Evolutionary conservation across 176 grass and related monocot species (phyloP), one percentile per base, ranked within the genome.

Genomic region (Bolboschoenus planiculmis): DNA sequence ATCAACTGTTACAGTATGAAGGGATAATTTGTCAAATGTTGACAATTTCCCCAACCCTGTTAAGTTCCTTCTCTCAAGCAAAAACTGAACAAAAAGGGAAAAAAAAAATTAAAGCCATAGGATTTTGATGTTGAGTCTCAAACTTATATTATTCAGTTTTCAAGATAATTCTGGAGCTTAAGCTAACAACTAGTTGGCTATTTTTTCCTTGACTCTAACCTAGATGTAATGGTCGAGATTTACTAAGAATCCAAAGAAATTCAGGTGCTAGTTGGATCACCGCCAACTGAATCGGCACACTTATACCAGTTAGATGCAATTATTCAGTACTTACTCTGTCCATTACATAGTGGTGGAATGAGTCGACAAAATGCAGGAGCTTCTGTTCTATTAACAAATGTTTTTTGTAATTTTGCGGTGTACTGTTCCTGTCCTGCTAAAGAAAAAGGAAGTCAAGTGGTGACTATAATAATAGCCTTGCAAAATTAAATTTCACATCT

Each of bases 301-400:
- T 53, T 53, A 53, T 15, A 46, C 21, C 34, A 34, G 20, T 11
- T 72, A 13, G 4, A 81, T 36, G 53, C 15, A 62, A 21, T n/a
- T 74, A 70, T 9, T 83, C 53, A 14, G 16, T 89, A 85, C 85
- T 91, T 89, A 94, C 92, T 78, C 82, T 53, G 18, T 98, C 92
- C 90, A 95, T 95, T 57, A 98, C 95, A 50, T 93, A 95, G 44
- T 95, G 95, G 88, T 95, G 92, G 81, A 98, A 95, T 58, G 90
- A 87, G 74, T 95, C 87, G 0, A 98, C 90, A 81, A 98, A 98
- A 88, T 98, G 90, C 5, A 98, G 90, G 47, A 95, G 92, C 85
- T 98, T 98, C 89, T 98, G 92, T n/a, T 86, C 90, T 64, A 98
- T 84, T 85, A 97, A 92, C 30, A 94, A 79, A 81, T 97, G 95